Percentiles rank a stretch among this genome's conserved stretches.
Conservation (phyloP, 805 yeast species). For the Ogataea corticis region DNA sequence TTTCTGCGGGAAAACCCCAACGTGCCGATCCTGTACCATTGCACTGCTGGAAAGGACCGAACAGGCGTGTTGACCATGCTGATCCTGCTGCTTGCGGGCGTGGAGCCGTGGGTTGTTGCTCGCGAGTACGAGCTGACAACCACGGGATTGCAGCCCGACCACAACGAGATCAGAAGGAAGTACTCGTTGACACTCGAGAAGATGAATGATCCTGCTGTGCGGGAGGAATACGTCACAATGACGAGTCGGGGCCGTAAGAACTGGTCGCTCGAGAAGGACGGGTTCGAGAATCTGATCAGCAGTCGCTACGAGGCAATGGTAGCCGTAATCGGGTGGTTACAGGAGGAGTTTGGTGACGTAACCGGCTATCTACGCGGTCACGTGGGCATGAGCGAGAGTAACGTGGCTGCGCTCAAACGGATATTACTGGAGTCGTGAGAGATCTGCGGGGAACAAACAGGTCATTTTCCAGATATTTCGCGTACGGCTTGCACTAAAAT, state of each 20-base stretch:
- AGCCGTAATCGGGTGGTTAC: constrained; percentile 55
- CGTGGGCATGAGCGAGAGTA: constrained; percentile 47
- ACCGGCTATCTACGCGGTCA: constrained; percentile 43
- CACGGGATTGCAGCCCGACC: constrained; percentile 57
- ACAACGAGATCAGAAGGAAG: constrained; percentile 37
- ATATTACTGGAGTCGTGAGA: neutral
- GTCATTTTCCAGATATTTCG: constrained; percentile 5
- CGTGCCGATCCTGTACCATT: constrained; percentile 63
- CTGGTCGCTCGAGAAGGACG: constrained; percentile 49
- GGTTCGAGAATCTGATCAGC: constrained; percentile 59
- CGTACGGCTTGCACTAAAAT: constrained; percentile 5
- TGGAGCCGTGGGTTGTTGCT: constrained; percentile 63
- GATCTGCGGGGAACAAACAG: neutral
- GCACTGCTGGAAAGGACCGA: constrained; percentile 87
- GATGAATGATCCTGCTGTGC: constrained; percentile 20
- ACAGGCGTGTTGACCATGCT: constrained; percentile 77
- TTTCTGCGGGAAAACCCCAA: constrained; percentile 55
- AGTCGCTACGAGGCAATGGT: constrained; percentile 72
- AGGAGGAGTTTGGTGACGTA: constrained; percentile 54
- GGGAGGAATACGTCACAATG: constrained; percentile 24
- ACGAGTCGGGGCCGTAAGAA: constrained; percentile 40
- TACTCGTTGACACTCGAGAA: constrained; percentile 34
- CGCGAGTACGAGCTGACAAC: constrained; percentile 78
- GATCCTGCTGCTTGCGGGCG: constrained; percentile 60
- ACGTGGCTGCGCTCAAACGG: constrained; percentile 37